phyloP scores from a whole-genome alignment of 2,329 filamentous ascomycete species.

The Penicillium polonicum region DNA sequence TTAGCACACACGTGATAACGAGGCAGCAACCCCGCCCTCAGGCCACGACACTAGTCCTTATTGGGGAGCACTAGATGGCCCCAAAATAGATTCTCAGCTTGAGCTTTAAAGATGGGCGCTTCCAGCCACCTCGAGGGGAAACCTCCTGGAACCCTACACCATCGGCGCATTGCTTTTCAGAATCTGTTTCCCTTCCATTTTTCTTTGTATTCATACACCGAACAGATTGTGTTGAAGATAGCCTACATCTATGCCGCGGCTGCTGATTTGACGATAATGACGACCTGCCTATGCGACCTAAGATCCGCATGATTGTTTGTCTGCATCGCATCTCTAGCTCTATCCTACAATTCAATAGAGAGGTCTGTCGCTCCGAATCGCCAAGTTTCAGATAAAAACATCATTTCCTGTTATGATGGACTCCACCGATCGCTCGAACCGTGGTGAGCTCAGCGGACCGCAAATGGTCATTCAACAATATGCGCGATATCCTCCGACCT shows the following conservation, averaged over 20 bases:
- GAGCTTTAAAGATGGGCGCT: conserved; percentile 24
- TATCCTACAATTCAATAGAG: neutral
- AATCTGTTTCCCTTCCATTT: neutral
- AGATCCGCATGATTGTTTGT: conserved; percentile 12
- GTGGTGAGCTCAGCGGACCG: conserved; percentile 25
- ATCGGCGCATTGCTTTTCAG: neutral
- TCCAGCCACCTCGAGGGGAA: conserved; percentile 26
- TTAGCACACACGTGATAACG: conserved; percentile 13
- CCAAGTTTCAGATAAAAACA: conserved; percentile 29
- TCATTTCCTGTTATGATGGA: conserved; percentile 34
- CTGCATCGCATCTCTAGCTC: conserved; percentile 5
- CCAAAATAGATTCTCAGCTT: conserved; percentile 38
- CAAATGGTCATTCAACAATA: conserved; percentile 41
- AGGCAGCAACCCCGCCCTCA: conserved; percentile 31
- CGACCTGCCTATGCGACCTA: conserved; percentile 5
- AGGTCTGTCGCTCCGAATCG: neutral
- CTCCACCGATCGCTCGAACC: conserved; percentile 24
- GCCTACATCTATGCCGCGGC: neutral
- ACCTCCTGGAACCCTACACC: conserved; percentile 19
- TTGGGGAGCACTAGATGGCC: conserved; percentile 24
- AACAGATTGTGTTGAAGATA: neutral
- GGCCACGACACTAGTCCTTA: conserved; percentile 25
- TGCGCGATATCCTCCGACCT: conserved; percentile 36
- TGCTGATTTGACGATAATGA: conserved; percentile 10
- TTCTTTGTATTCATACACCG: neutral